Evolutionary conservation across 2,329 filamentous ascomycete genomes (phyloP).

Genomic region (Aspergillus sp.): DNA sequence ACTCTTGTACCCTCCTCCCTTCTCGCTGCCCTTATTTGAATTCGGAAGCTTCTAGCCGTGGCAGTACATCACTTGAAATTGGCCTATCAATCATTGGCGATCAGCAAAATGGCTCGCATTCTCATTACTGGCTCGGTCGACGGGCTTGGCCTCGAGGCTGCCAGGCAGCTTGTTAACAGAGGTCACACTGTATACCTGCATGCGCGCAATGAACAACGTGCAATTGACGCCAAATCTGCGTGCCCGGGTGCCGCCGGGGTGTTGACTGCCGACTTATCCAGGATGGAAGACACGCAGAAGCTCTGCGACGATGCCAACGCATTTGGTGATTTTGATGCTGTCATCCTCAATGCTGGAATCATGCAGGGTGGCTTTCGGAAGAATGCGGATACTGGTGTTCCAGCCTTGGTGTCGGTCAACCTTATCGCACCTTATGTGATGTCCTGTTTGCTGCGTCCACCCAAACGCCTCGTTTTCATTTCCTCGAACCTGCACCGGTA

Average conservation of each 20-base stretch:
- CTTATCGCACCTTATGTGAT: constrained; percentile 59
- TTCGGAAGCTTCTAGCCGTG: no score
- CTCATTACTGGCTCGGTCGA: constrained; percentile 60
- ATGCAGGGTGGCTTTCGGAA: constrained; percentile 45
- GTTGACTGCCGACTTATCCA: constrained; percentile 55
- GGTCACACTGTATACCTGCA: constrained; percentile 59
- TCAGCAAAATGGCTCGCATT: constrained; percentile 26
- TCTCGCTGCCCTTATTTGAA: no score
- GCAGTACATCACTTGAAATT: no score
- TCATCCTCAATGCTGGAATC: constrained; percentile 61
- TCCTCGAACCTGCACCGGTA: constrained; percentile 52
- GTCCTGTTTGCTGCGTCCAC: constrained; percentile 50
- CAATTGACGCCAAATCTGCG: constrained; percentile 48
- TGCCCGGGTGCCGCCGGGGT: constrained; percentile 54
- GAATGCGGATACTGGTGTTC: constrained; percentile 40
- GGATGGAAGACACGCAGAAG: constrained; percentile 49
- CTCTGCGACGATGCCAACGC: constrained; percentile 54
- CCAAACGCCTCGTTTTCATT: constrained; percentile 56
- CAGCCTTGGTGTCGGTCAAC: constrained; percentile 54
- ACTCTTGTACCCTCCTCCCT: no score
- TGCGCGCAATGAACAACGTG: constrained; percentile 56
- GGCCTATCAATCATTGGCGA: no score
- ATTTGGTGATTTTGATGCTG: constrained; percentile 54
- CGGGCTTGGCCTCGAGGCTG: constrained; percentile 55
- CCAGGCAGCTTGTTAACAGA: constrained; percentile 50